Evolutionary conservation across 495 filamentous ascomycete species (phyloP).

Genomic region (Aspergillus cristatus): DNA sequence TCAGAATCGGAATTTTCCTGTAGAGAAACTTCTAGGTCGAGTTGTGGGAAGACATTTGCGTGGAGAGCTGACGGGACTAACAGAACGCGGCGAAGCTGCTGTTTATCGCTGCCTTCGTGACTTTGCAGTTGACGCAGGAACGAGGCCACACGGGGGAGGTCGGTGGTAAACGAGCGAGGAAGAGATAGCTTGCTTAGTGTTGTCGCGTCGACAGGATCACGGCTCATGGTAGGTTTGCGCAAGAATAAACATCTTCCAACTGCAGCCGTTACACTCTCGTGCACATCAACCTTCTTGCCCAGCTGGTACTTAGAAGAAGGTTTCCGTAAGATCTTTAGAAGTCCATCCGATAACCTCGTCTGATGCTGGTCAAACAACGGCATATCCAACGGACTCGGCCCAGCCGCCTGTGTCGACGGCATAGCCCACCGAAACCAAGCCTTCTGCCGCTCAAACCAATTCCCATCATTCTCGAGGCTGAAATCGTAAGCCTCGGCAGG

Average conservation of each 20-base stretch:
- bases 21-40: constrained; percentile 25
- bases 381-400: constrained; percentile 5
- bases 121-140: constrained; percentile 20
- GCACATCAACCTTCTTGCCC: constrained; percentile 3
- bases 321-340: constrained; percentile 27
- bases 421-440: constrained; percentile 35
- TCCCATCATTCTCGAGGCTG: constrained; percentile 10
- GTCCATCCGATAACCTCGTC: constrained; percentile 23
- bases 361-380: constrained; percentile 27
- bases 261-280: constrained; percentile 31
- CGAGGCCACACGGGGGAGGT: constrained; percentile 19
- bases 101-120: constrained; percentile 2
- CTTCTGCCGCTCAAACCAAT: constrained; percentile 27
- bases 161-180: constrained; percentile 23
- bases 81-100: constrained; percentile 18
- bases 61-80: constrained; percentile 21
- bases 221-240: constrained; percentile 14
- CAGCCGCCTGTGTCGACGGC: constrained; percentile 13
- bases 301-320: not conserved
- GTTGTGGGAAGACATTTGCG: constrained; percentile 17
- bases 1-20: not conserved
- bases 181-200: constrained; percentile 24
- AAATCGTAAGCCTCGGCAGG: constrained; percentile 13
- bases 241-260: constrained; percentile 33
- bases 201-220: constrained; percentile 17